phyloP scores from a whole-genome alignment of 169 alveolate genomes.

The Eimeria zaria region DNA sequence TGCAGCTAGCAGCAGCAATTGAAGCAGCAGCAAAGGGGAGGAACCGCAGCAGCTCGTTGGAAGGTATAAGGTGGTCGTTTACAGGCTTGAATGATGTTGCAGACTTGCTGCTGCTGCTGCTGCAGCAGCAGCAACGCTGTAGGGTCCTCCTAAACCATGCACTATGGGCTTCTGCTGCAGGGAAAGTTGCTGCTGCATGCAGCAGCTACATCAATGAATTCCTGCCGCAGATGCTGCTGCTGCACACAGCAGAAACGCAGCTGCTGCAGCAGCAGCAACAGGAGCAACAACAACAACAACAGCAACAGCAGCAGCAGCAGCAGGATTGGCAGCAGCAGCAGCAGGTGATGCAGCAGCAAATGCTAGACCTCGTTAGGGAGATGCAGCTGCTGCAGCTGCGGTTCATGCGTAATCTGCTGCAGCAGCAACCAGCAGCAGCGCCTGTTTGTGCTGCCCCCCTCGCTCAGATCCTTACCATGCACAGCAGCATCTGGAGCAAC shows the following conservation, averaged over 20 bases:
- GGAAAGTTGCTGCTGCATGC: conserved; percentile 51
- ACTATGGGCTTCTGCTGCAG: conserved; percentile 30
- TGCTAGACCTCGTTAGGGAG: conserved; percentile 4
- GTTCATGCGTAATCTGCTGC: conserved; percentile 2
- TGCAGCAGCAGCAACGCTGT: conserved; percentile 56
- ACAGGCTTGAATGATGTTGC: conserved; percentile 20
- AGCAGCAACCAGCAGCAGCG: conserved; percentile 25
- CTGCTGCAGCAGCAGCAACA: conserved; percentile 32
- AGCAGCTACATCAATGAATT: conserved; percentile 28
- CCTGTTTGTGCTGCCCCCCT: conserved; percentile 13
- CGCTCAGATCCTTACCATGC: conserved; percentile 28
- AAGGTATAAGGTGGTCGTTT: conserved; percentile 7
- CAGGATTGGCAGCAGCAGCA: conserved; percentile 17
- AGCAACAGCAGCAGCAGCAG: not conserved
- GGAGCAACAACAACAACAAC: not conserved
- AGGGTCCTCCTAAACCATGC: conserved; percentile 7
- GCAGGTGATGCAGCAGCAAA: not conserved
- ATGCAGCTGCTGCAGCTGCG: conserved; percentile 57
- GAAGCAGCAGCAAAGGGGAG: conserved; percentile 29
- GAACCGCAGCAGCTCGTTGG: not conserved
- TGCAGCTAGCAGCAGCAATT: conserved; percentile 38
- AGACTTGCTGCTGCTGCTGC: conserved; percentile 1
- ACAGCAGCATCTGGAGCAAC: conserved; percentile 29
- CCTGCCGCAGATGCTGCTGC: conserved; percentile 29
- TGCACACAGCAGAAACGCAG: conserved; percentile 22